These are phyloP conservation scores for Lithohypha guttulata DNA, from an alignment of 2,329 filamentous ascomycete genomes.

Conservation along the genomic window DNA sequence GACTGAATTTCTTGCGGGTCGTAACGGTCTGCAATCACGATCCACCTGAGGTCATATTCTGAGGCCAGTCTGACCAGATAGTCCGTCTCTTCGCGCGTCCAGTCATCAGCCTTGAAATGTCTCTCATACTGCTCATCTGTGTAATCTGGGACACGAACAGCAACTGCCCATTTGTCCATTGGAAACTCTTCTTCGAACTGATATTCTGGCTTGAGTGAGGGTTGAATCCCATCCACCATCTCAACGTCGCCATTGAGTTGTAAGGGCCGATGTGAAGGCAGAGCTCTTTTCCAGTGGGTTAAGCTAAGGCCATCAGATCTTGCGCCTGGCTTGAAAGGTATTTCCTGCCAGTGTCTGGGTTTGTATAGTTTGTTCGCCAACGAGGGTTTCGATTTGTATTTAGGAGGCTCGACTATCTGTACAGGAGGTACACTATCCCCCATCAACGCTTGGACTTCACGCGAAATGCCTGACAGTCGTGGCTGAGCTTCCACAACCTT, in stretches of 20 bases:
- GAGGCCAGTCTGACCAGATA: conserved; percentile 67
- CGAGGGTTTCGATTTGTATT: conserved; percentile 34
- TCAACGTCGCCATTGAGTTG: conserved; percentile 23
- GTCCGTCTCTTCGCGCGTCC: conserved; percentile 89
- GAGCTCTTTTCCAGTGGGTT: conserved; percentile 68
- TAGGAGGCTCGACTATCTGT: conserved; percentile 39
- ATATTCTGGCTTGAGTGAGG: conserved; percentile 27
- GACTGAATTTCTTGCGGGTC: conserved; percentile 41
- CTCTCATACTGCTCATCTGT: conserved; percentile 76
- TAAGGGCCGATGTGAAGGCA: conserved; percentile 17
- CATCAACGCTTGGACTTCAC: conserved; percentile 41
- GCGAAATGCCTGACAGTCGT: conserved; percentile 35
- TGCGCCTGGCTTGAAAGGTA: conserved; percentile 65
- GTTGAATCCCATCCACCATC: conserved; percentile 23
- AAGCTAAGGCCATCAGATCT: conserved; percentile 61
- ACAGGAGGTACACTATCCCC: conserved; percentile 42
- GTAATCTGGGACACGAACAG: conserved; percentile 67
- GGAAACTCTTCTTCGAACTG: conserved; percentile 38
- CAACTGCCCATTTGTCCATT: conserved; percentile 83
- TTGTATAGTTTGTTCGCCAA: conserved; percentile 20
- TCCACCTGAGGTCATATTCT: conserved; percentile 81
- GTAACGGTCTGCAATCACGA: conserved; percentile 86
- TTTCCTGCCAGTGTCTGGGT: conserved; percentile 21
- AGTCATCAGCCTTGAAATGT: conserved; percentile 62
- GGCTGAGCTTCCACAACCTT: conserved; percentile 47